Percentiles rank a stretch among this genome's conserved stretches.
Evolutionary conservation across 768 basidiomycete genomes (phyloP).

Genomic region (Rhodotorula paludigena): DNA sequence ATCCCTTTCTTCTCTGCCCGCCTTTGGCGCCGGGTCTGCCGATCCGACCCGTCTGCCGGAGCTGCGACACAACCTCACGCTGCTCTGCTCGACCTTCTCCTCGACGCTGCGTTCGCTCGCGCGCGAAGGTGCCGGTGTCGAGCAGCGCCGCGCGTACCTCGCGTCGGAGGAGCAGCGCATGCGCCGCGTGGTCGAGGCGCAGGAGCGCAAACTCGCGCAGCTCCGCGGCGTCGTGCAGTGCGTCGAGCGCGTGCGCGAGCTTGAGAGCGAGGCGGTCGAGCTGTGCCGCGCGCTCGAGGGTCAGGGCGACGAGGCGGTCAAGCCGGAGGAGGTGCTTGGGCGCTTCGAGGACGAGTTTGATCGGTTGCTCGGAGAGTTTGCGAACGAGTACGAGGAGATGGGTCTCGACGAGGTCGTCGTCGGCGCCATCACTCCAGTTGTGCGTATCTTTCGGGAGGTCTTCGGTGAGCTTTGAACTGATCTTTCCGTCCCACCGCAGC

Average conservation of each 20-base stretch:
- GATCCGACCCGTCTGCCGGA: constrained; percentile 89
- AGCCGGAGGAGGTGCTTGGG: constrained; percentile 51
- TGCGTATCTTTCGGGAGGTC: constrained; percentile 45
- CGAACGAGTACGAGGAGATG: constrained; percentile 69
- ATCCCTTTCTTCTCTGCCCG: constrained; percentile 61
- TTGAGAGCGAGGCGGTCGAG: constrained; percentile 50
- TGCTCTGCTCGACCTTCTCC: constrained; percentile 77
- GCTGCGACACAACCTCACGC: constrained; percentile 87
- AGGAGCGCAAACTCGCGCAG: constrained; percentile 71
- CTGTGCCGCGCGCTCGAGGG: constrained; percentile 46
- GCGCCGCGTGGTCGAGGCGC: constrained; percentile 64
- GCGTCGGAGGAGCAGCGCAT: constrained; percentile 65
- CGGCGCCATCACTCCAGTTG: constrained; percentile 77
- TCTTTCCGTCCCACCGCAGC: constrained; percentile 45
- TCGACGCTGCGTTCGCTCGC: constrained; percentile 81
- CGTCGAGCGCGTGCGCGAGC: constrained; percentile 63
- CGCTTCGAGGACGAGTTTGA: constrained; percentile 57
- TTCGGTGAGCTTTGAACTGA: not conserved
- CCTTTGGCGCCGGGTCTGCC: constrained; percentile 59
- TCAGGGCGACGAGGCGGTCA: not conserved
- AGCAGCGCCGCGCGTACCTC: constrained; percentile 71
- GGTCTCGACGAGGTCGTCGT: constrained; percentile 86
- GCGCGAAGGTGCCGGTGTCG: constrained; percentile 76
- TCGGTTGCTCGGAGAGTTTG: constrained; percentile 51
- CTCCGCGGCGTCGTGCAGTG: constrained; percentile 72